Evolutionary conservation across 2,329 filamentous ascomycete species (phyloP), one percentile per base, ranked within the genome.

Genomic region (Elsinoe necatrix): DNA sequence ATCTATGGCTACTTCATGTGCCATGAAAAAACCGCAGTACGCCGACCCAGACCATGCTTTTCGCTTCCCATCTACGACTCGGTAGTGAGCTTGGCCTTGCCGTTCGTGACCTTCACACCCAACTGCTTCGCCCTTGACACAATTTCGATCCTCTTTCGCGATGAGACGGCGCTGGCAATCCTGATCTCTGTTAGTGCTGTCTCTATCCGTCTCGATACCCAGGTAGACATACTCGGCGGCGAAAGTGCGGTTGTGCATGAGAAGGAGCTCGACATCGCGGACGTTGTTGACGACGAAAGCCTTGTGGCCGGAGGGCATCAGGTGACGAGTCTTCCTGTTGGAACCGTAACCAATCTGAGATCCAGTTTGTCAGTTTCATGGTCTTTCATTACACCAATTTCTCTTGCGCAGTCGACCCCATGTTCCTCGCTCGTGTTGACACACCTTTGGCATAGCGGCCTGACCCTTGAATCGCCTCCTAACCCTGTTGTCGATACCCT

Each of bases 191-290:
- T 78, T 67, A 79, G 75, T 66, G 59, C 62, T 74, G 63, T 58
- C 57, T 27, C 42, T 29, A n/a, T 20, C 29, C 25, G 21, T 31
- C 14, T 34, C 2, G 3, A 27, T 9, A 23, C 14, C 23, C 16
- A 18, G 29, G 20, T 35, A 9, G 37, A 83, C 89, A 70, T 90
- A 96, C 91, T 98, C 93, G 74, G 93, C 93, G 75, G 93, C 93
- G 80, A 89, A 96, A 77, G 90, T 95, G 76, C 87, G 86, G 89
- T 97, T 97, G 87, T 98, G 93, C 93, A 98, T 98, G 71, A 98
- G 83, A 72, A 98, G 86, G 63, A 98, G 87, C 78, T 98, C 92
- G 72, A 98, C 86, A 69, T 98, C 93, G 75, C 86, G 83, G 77
- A 83, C 77, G 84, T 98, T 98, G 86, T 86, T 89, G 80, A 98